Evolutionary conservation across 2,329 filamentous ascomycete genomes (phyloP).

Genomic region (Diaporthe longicolla): DNA sequence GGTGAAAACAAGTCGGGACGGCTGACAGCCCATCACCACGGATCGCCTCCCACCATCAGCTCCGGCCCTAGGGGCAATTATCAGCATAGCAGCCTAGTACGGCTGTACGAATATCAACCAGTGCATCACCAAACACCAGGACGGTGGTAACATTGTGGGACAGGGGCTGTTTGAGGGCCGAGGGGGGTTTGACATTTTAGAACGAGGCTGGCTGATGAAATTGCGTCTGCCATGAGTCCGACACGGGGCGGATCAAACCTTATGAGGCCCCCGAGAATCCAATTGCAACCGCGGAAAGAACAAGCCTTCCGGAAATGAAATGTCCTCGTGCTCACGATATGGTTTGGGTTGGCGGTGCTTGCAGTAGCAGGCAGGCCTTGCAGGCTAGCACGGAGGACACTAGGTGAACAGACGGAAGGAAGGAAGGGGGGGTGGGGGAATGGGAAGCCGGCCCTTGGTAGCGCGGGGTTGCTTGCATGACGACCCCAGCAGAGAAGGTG

Average conservation of each 20-base stretch:
- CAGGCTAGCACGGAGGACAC: too few relatives aligned
- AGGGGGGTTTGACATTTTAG: slow-evolving; percentile 3
- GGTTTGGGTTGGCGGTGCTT: slow-evolving; percentile 15
- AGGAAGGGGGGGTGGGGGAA: neutral
- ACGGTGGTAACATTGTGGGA: slow-evolving; percentile 7
- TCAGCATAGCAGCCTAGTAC: neutral
- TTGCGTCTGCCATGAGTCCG: neutral
- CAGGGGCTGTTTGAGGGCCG: slow-evolving; percentile 1
- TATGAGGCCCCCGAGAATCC: slow-evolving; percentile 3
- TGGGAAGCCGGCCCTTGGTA: neutral
- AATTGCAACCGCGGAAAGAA: slow-evolving; percentile 23
- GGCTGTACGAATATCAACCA: neutral
- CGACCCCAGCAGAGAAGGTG: slow-evolving; percentile 15
- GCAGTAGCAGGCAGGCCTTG: neutral
- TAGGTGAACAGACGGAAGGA: neutral
- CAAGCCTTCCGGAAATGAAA: slow-evolving; percentile 32
- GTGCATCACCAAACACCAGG: neutral
- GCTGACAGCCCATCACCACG: slow-evolving; percentile 22
- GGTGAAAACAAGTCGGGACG: slow-evolving; percentile 32
- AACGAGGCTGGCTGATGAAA: neutral
- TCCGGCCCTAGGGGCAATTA: neutral
- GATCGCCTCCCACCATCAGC: slow-evolving; percentile 19
- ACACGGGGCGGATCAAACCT: slow-evolving; percentile 26
- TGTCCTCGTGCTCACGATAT: neutral
- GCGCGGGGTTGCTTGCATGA: slow-evolving; percentile 36